These are phyloP conservation scores for Clavispora fructus DNA, from an alignment of 805 yeast species.

Conservation along the genomic window DNA sequence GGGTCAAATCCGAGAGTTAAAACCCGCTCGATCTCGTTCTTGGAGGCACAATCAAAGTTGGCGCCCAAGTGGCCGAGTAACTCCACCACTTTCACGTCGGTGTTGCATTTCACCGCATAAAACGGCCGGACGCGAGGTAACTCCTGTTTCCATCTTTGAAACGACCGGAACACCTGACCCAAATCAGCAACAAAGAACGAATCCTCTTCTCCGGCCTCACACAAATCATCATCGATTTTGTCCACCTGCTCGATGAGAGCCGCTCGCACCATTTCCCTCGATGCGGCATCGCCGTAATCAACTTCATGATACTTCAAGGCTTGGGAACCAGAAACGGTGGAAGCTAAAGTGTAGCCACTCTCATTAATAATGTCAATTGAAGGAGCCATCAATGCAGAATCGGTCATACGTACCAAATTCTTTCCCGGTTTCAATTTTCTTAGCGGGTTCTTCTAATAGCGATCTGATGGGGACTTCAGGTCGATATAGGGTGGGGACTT, in stretches of 20 bases:
- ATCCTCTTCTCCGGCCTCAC: slow-evolving; percentile 74
- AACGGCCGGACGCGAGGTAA: slow-evolving; percentile 80
- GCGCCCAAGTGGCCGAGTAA: slow-evolving; percentile 58
- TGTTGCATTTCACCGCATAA: slow-evolving; percentile 94
- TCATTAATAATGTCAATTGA: slow-evolving; percentile 12
- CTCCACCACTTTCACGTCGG: slow-evolving; percentile 54
- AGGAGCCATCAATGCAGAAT: slow-evolving; percentile 17
- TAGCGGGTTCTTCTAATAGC: background rate
- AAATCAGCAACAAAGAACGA: slow-evolving; percentile 87
- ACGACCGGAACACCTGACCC: slow-evolving; percentile 61
- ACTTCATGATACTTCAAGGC: background rate
- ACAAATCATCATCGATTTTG: slow-evolving; percentile 48
- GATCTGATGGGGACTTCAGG: background rate
- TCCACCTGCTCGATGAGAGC: slow-evolving; percentile 38
- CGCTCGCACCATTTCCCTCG: slow-evolving; percentile 24
- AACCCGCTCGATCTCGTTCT: slow-evolving; percentile 69
- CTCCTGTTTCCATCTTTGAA: slow-evolving; percentile 53
- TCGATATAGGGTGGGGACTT: background rate
- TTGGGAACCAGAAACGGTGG: background rate
- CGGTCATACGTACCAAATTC: background rate
- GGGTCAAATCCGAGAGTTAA: slow-evolving; percentile 60
- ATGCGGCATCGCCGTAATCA: background rate
- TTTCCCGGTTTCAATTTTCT: background rate
- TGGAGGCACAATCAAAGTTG: slow-evolving; percentile 91
- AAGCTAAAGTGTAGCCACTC: background rate